phyloP scores from a whole-genome alignment of 306 rosid species.

The Cucumis cinereus region DNA sequence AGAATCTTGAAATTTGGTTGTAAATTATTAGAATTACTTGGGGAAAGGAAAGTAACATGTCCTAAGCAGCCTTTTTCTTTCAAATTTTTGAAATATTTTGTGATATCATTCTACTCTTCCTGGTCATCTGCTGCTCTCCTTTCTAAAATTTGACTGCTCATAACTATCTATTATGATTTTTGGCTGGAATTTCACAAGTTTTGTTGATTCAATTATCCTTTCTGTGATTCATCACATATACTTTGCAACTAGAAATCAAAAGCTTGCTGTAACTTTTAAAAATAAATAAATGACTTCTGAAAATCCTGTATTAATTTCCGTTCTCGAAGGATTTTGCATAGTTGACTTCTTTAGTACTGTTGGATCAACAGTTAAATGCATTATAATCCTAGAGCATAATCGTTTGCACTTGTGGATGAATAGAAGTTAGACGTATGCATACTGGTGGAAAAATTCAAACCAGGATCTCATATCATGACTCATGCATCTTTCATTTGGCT shows the following conservation, averaged over 20 bases:
- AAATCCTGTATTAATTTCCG: not conserved
- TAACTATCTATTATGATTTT: not conserved
- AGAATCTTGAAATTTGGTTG: not conserved
- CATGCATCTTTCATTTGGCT: not conserved
- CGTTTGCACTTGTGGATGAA: not conserved
- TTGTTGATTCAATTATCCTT: not conserved
- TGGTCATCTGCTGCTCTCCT: not conserved
- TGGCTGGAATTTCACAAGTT: not conserved
- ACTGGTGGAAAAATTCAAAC: not conserved
- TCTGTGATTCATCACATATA: not conserved
- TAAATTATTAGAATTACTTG: not conserved
- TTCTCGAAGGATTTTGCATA: not conserved
- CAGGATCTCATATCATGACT: not conserved
- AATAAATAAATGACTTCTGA: too few species aligned
- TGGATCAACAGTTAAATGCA: not conserved
- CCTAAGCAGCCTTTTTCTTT: not conserved
- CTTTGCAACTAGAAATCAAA: not conserved
- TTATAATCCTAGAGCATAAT: not conserved
- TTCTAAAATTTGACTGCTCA: not conserved
- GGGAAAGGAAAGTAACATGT: not conserved
- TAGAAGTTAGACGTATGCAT: not conserved
- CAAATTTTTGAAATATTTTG: not conserved
- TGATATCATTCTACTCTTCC: not conserved
- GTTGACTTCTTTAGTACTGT: not conserved
- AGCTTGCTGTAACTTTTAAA: too few species aligned